A percentile compares a stretch with the other conserved stretches of the same genome.
Evolutionary conservation across 192 early-diverging fungal genomes (phyloP).

Genomic region (Backusella mclennaniae): DNA sequence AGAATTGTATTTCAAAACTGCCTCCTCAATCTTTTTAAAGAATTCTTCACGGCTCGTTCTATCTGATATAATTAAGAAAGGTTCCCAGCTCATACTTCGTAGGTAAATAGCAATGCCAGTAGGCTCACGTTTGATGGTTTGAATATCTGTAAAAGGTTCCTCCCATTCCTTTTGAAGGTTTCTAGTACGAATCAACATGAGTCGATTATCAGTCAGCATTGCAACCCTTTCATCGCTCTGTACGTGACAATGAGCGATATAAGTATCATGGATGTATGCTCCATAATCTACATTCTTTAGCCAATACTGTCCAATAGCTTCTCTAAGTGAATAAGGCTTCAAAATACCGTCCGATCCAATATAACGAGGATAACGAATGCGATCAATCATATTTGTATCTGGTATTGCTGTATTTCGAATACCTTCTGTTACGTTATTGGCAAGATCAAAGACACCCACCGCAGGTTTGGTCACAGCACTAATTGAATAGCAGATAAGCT

Average conservation of each 20-base stretch:
- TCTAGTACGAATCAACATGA: slow-evolving; percentile 75
- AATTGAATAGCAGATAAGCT: neutral
- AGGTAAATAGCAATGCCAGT: slow-evolving; percentile 74
- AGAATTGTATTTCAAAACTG: slow-evolving; percentile 44
- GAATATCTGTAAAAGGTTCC: slow-evolving; percentile 69
- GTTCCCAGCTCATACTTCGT: slow-evolving; percentile 51
- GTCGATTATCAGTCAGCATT: slow-evolving; percentile 75
- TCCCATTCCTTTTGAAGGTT: slow-evolving; percentile 82
- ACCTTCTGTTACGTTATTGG: slow-evolving; percentile 90
- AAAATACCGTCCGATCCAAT: slow-evolving; percentile 86
- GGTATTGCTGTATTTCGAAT: slow-evolving; percentile 94
- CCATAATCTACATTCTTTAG: slow-evolving; percentile 79
- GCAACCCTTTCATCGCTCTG: slow-evolving; percentile 83
- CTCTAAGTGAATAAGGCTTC: slow-evolving; percentile 63
- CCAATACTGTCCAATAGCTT: slow-evolving; percentile 86
- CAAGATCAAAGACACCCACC: slow-evolving; percentile 93
- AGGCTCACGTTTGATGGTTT: slow-evolving; percentile 68
- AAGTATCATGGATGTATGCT: slow-evolving; percentile 76
- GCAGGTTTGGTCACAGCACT: slow-evolving; percentile 92
- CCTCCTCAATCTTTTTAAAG: slow-evolving; percentile 67
- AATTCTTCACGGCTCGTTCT: slow-evolving; percentile 63
- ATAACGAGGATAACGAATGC: slow-evolving; percentile 82
- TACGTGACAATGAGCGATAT: slow-evolving; percentile 84
- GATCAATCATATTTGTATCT: slow-evolving; percentile 77
- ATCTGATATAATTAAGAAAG: slow-evolving; percentile 73